Evolutionary conservation across 2,329 filamentous ascomycete species (phyloP), one percentile per base, ranked within the genome.

Genomic region (Sclerotinia borealis): DNA sequence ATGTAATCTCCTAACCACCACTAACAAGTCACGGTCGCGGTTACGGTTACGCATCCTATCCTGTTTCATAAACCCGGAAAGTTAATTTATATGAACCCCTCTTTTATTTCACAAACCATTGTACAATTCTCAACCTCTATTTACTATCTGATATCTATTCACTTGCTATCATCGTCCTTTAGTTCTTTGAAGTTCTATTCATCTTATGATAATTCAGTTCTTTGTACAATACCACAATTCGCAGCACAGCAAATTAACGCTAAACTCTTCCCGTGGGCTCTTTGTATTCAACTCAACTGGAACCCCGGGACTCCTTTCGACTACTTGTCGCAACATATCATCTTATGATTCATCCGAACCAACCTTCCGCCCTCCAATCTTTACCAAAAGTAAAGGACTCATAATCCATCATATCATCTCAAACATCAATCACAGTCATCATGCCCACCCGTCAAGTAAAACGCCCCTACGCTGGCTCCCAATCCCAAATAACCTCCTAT

Each of bases 401-500:
- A 52, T 5, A 34, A 34, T 11, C 15, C 9, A 31, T 25, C 37
- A 22, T 55, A 41, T 29, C 1, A 25, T 47, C 59, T 15, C 49
- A 37, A 10, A 41, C n/a, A 56, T 34, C 27, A 10, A 45, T 2
- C 15, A 34, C 15, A 17, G 11, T 34, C 54, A 56, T 10, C 54
- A 56, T 56, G 54, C 13, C 54, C 29, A 27, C 39, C 22, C 69
- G 67, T 60, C 70, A 71, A 66, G 31, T 79, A 59, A 88, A 88
- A 77, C 83, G 85, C 56, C 83, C 80, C 65, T 87, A 87, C 72
- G 81, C 83, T 63, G 85, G 85, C 71, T 80, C 87, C 78, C 84
- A 86, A 63, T 63, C 71, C 27, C 54, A 68, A 63, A 88, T 88
- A 72, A 88, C 85, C 25, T 83, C 81, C 61, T 88, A 86, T 77